phyloP scores from a whole-genome alignment of 2,329 filamentous ascomycete species.

The Nemania bipapillata region DNA sequence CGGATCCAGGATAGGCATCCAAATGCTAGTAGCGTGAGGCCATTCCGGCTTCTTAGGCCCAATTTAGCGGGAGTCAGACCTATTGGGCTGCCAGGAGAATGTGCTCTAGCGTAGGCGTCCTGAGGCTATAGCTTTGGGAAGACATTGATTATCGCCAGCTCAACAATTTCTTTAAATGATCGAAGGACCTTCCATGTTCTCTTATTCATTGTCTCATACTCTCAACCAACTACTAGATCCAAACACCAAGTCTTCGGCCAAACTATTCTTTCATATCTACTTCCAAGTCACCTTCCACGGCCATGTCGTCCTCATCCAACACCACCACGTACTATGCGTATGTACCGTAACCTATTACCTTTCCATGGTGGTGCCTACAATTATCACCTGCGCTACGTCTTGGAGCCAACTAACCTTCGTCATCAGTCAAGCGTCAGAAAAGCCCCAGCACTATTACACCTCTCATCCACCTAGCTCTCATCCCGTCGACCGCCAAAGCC shows the following conservation, averaged over 20 bases:
- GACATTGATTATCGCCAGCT: neutral
- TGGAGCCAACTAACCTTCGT: neutral
- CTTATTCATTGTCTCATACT: neutral
- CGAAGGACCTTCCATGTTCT: neutral
- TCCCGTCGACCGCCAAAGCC: constrained; percentile 10
- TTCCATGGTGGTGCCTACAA: neutral
- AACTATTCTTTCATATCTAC: neutral
- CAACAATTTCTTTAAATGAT: constrained; percentile 6
- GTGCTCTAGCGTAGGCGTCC: neutral
- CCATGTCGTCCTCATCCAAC: constrained; percentile 28
- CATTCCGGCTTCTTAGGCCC: constrained; percentile 8
- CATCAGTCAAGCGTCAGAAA: constrained; percentile 16
- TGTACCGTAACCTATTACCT: neutral
- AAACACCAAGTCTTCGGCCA: neutral
- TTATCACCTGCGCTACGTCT: neutral
- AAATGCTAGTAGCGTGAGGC: constrained; percentile 6
- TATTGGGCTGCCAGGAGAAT: neutral
- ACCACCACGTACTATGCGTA: constrained; percentile 22
- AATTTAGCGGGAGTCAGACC: neutral
- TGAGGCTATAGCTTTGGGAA: neutral
- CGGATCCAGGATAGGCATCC: constrained; percentile 12
- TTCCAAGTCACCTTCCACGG: neutral
- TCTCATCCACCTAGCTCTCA: constrained; percentile 28
- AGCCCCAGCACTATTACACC: constrained; percentile 27
- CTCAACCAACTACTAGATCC: neutral